These are phyloP conservation scores for Dunaliella salina DNA, from an alignment of 163 green algal genomes.

Conservation along the genomic window DNA sequence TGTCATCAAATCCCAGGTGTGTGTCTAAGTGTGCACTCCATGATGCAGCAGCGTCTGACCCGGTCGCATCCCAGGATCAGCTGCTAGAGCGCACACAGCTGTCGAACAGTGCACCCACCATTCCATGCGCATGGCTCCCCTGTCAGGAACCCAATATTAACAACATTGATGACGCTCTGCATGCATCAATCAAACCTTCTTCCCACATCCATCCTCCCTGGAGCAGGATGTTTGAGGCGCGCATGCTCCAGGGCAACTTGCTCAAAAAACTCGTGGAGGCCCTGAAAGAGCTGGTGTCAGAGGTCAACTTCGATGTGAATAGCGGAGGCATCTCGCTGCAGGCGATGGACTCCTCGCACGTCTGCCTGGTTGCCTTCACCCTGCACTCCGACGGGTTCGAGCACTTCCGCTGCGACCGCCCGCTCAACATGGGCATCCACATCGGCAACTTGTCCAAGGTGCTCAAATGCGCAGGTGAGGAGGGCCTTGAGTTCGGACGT, in stretches of 20 bases:
- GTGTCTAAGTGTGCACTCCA: too few relatives aligned
- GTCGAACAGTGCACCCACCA: too few relatives aligned
- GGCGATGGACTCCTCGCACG: slow-evolving; percentile 96
- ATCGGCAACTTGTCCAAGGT: slow-evolving; percentile 92
- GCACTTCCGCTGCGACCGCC: slow-evolving; percentile 89
- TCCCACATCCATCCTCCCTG: neutral
- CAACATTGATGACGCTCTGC: neutral
- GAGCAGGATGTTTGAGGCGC: slow-evolving; percentile 75
- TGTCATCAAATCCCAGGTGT: too few relatives aligned
- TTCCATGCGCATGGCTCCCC: too few relatives aligned
- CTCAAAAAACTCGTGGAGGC: slow-evolving; percentile 96
- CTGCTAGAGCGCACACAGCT: too few relatives aligned
- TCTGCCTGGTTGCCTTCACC: slow-evolving; percentile 83
- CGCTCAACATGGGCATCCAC: slow-evolving; percentile 71
- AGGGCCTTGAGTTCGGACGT: too few relatives aligned
- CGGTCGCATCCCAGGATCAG: too few relatives aligned
- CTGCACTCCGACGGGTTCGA: slow-evolving; percentile 93
- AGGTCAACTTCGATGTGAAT: slow-evolving; percentile 92
- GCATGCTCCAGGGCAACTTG: slow-evolving; percentile 82
- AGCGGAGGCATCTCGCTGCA: slow-evolving; percentile 72
- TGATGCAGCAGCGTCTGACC: too few relatives aligned
- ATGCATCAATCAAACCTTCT: neutral
- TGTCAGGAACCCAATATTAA: too few relatives aligned
- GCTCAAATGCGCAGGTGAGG: slow-evolving; percentile 75
- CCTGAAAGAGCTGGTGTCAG: slow-evolving; percentile 94